Evolutionary conservation across 2,329 filamentous ascomycete genomes (phyloP).

Genomic region (Fusarium sp.): DNA sequence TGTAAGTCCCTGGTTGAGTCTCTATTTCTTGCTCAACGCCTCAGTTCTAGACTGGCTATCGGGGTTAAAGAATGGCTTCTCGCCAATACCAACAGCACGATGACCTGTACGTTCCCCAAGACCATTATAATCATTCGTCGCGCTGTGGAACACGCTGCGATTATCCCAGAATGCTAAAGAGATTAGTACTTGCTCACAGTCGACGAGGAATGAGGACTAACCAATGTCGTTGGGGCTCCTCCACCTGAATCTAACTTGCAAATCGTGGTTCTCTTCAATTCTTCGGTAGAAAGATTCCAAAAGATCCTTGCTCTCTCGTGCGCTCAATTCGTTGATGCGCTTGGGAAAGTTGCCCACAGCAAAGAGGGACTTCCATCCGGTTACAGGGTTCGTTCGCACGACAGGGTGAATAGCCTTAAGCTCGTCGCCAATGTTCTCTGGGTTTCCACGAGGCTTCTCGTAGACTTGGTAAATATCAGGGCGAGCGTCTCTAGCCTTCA

Average conservation of each 20-base stretch:
- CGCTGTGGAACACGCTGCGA: constrained; percentile 69
- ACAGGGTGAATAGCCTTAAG: constrained; percentile 68
- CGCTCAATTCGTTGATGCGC: constrained; percentile 61
- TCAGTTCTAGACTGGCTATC: constrained; percentile 61
- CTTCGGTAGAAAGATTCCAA: constrained; percentile 59
- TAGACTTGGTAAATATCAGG: constrained; percentile 53
- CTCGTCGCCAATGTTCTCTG: constrained; percentile 63
- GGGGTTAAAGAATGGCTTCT: constrained; percentile 68
- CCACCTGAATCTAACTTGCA: constrained; percentile 66
- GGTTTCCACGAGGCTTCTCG: constrained; percentile 53
- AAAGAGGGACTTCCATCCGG: constrained; percentile 69
- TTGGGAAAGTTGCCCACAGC: constrained; percentile 60
- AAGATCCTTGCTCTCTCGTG: constrained; percentile 60
- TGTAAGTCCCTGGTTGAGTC: no score
- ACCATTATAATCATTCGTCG: constrained; percentile 70
- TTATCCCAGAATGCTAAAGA: constrained; percentile 72
- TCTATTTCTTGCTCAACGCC: background rate
- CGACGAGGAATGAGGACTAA: background rate
- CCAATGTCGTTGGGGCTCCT: constrained; percentile 58
- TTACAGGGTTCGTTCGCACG: constrained; percentile 73
- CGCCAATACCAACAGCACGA: constrained; percentile 68
- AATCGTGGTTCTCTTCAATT: constrained; percentile 63
- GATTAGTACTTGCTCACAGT: background rate
- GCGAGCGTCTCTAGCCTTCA: constrained; percentile 42
- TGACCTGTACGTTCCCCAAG: constrained; percentile 67